phyloP scores from a whole-genome alignment of 495 filamentous ascomycete genomes.

The Echria macrotheca region DNA sequence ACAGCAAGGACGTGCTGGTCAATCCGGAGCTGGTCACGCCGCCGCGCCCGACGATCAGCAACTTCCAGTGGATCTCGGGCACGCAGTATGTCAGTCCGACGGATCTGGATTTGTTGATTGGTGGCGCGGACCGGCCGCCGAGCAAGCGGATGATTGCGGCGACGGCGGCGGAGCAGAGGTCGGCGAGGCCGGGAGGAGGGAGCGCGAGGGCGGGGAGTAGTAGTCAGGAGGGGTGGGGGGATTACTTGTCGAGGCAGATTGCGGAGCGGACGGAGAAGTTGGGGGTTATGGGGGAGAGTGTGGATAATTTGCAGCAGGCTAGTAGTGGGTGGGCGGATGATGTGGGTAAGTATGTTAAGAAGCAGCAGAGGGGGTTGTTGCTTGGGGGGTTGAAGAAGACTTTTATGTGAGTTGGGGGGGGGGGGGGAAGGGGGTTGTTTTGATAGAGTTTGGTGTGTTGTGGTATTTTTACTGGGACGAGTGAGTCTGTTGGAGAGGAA shows the following conservation, averaged over 20 bases:
- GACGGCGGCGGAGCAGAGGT: conserved; percentile 39
- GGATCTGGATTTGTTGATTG: conserved; percentile 90
- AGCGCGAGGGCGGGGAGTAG: conserved; percentile 43
- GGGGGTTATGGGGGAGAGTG: conserved; percentile 71
- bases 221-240: conserved; percentile 49
- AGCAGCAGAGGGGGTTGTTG: conserved; percentile 78
- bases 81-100: conserved; percentile 84
- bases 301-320: conserved; percentile 73
- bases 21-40: conserved; percentile 69
- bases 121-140: conserved; percentile 79
- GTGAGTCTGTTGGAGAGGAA: not conserved
- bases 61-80: conserved; percentile 91
- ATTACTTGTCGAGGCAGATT: conserved; percentile 71
- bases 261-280: conserved; percentile 87
- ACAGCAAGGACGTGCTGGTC: conserved; percentile 65
- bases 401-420: conserved; percentile 26
- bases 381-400: conserved; percentile 54
- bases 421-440: not conserved
- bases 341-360: conserved; percentile 75
- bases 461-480: no score
- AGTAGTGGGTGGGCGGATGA: conserved; percentile 79
- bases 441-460: no score
- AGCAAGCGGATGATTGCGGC: conserved; percentile 64
- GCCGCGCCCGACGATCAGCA: conserved; percentile 88
- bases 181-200: conserved; percentile 39